A percentile compares a stretch with the other conserved stretches of the same genome.
phyloP scores from a whole-genome alignment of 2,329 filamentous ascomycete species.

The Colletotrichum lini region DNA sequence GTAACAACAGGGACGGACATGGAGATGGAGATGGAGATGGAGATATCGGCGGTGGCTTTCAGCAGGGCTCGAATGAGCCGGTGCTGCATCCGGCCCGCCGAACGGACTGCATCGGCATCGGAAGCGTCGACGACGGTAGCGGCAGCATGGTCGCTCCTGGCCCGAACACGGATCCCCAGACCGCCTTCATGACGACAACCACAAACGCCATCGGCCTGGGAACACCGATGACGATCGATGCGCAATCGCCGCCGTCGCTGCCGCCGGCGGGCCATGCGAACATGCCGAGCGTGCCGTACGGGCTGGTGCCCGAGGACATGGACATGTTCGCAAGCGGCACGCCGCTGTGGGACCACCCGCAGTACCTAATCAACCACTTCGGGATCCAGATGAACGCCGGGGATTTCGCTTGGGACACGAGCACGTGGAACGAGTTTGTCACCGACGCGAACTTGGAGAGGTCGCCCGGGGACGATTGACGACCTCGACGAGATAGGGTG shows the following conservation, averaged over 20 bases:
- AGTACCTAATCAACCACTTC: conserved; percentile 46
- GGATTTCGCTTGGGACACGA: conserved; percentile 51
- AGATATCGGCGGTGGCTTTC: background rate
- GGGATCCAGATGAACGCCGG: conserved; percentile 41
- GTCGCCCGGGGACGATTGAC: conserved; percentile 48
- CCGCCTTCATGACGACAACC: background rate
- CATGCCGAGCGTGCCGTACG: conserved; percentile 3
- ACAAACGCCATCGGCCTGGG: background rate
- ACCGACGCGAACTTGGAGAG: conserved; percentile 55
- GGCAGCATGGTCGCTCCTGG: background rate
- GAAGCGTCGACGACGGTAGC: background rate
- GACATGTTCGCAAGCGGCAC: conserved; percentile 21
- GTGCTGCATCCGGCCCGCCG: conserved; percentile 12
- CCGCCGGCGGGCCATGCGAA: background rate
- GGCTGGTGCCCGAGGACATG: conserved; percentile 11
- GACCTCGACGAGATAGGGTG: background rate
- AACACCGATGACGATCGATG: conserved; percentile 21
- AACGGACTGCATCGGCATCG: conserved; percentile 2
- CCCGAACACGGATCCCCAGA: background rate
- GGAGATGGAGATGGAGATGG: background rate
- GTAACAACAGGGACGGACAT: background rate
- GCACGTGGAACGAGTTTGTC: conserved; percentile 62
- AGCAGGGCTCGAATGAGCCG: background rate
- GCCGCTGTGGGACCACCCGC: conserved; percentile 44
- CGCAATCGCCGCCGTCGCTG: background rate